Percentiles rank a stretch among this genome's conserved stretches.
phyloP scores from a whole-genome alignment of 345 rosid genomes.

The Salix koriyanagi region DNA sequence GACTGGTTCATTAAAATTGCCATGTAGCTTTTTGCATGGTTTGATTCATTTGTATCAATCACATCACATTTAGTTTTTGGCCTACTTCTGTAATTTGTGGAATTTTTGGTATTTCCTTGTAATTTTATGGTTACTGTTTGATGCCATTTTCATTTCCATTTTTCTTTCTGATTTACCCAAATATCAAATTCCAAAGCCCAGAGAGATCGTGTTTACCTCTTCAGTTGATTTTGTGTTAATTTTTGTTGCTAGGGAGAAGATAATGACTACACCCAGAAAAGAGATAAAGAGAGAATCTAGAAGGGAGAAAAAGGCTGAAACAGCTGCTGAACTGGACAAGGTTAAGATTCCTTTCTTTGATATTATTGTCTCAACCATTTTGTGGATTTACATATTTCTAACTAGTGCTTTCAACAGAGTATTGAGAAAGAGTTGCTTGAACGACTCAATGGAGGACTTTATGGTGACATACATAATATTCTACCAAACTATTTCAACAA shows the following conservation, averaged over 20 bases:
- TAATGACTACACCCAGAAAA: conserved; percentile 68
- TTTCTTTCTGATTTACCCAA: neutral
- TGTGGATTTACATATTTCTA: neutral
- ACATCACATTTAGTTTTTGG: neutral
- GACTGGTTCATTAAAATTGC: neutral
- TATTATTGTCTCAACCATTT: neutral
- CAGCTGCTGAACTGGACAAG: conserved; percentile 81
- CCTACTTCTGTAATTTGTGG: neutral
- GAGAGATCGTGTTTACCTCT: neutral
- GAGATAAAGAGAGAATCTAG: conserved; percentile 60
- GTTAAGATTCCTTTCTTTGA: conserved; percentile 27
- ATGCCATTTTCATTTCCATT: neutral
- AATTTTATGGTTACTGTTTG: neutral
- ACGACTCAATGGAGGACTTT: conserved; percentile 69
- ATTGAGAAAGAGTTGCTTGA: conserved; percentile 80
- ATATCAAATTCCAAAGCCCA: neutral
- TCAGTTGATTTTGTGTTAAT: neutral
- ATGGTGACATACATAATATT: conserved; percentile 65
- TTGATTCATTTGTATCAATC: neutral
- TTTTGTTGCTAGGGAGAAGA: conserved; percentile 48
- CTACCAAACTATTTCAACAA: conserved; percentile 39
- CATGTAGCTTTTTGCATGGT: neutral
- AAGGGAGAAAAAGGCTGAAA: conserved; percentile 81
- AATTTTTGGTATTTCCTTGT: neutral
- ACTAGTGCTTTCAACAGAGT: conserved; percentile 41